Evolutionary conservation across 768 basidiomycete species (phyloP).

Genomic region (Rhodocollybia butyracea): DNA sequence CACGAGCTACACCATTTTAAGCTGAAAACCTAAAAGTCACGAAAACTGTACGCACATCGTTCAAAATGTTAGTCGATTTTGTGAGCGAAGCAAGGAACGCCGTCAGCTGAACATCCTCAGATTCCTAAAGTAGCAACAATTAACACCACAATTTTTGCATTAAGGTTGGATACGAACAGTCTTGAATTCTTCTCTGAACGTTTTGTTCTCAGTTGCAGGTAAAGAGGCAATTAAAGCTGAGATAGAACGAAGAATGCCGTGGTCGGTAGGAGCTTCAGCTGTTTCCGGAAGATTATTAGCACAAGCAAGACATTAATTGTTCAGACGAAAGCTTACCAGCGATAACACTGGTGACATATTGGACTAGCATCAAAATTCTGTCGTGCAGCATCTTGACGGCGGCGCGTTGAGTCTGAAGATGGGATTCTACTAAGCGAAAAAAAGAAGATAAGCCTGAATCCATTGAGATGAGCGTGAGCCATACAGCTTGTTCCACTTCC

Average conservation of each 20-base stretch:
- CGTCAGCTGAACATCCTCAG: constrained; percentile 92
- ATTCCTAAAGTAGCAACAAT: constrained; percentile 67
- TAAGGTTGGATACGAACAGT: constrained; percentile 48
- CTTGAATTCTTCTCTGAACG: constrained; percentile 85
- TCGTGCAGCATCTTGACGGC: constrained; percentile 97
- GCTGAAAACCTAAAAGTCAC: not conserved
- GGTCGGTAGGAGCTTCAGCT: constrained; percentile 78
- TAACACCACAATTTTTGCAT: not conserved
- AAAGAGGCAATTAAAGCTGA: constrained; percentile 84
- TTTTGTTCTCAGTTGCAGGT: constrained; percentile 79
- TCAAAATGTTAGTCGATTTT: constrained; percentile 82
- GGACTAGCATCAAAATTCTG: constrained; percentile 80
- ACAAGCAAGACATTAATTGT: not conserved
- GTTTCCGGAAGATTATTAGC: not conserved
- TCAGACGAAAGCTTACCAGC: constrained; percentile 51
- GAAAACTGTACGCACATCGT: constrained; percentile 63
- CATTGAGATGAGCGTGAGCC: not conserved
- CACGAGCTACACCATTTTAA: constrained; percentile 49
- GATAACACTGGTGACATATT: constrained; percentile 78
- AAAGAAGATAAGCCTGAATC: constrained; percentile 1
- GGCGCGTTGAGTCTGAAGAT: constrained; percentile 87
- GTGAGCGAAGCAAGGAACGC: constrained; percentile 86
- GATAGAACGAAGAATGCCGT: constrained; percentile 78
- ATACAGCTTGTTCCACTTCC: constrained; percentile 76
- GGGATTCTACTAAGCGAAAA: constrained; percentile 70